Evolutionary conservation across 768 basidiomycete genomes (phyloP).

Genomic region (Amanita subjunquillea): DNA sequence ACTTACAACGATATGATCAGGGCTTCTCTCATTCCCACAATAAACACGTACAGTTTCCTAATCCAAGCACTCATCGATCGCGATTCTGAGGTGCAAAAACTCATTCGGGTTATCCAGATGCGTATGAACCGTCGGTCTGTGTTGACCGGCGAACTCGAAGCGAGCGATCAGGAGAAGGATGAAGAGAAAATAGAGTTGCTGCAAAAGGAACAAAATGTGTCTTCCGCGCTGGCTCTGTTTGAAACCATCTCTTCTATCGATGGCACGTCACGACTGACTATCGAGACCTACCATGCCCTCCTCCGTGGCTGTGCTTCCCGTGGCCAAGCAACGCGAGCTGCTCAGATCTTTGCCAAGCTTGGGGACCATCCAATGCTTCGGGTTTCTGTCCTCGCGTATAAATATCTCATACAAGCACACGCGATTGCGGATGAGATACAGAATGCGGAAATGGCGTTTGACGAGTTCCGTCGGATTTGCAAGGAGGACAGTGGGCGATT

Average conservation of each 20-base stretch:
- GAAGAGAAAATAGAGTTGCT: conserved; percentile 32
- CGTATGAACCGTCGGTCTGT: conserved; percentile 26
- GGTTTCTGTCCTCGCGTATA: conserved; percentile 31
- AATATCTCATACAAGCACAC: conserved; percentile 49
- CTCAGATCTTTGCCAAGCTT: conserved; percentile 54
- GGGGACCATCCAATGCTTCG: conserved; percentile 30
- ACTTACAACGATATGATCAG: conserved; percentile 67
- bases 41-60: conserved; percentile 48
- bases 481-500: not conserved
- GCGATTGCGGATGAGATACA: conserved; percentile 37
- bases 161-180: conserved; percentile 15
- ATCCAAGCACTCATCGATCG: conserved; percentile 56
- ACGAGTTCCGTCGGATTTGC: conserved; percentile 40
- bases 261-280: conserved; percentile 20
- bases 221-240: conserved; percentile 65
- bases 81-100: conserved; percentile 50
- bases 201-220: conserved; percentile 57
- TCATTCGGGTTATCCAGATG: conserved; percentile 31
- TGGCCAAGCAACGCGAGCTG: conserved; percentile 46
- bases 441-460: conserved; percentile 48
- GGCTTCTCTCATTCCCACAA: conserved; percentile 49
- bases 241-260: conserved; percentile 32
- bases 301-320: conserved; percentile 54
- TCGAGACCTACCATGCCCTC: conserved; percentile 38
- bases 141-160: conserved; percentile 13